A percentile compares a stretch with the other conserved stretches of the same genome.
Conservation (phyloP, 495 filamentous ascomycete species). For the Podospora pseudopauciseta region DNA sequence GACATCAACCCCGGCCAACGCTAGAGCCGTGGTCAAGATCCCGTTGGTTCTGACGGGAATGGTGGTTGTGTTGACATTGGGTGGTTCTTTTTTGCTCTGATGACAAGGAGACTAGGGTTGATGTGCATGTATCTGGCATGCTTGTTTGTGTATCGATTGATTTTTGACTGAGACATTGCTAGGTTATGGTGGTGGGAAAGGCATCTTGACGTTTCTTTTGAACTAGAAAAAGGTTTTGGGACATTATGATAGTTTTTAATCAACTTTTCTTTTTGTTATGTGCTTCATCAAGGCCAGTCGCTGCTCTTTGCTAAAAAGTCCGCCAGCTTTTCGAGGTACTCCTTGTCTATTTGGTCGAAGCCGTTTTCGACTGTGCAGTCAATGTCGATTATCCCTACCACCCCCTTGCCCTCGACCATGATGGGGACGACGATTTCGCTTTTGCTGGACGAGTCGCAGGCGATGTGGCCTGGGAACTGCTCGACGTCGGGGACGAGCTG, state of each 20-base stretch:
- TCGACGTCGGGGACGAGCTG: constrained; percentile 74
- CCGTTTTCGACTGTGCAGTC: constrained; percentile 69
- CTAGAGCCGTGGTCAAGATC: constrained; percentile 48
- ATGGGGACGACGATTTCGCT: constrained; percentile 94
- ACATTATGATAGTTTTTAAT: neutral
- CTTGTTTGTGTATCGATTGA: constrained; percentile 5
- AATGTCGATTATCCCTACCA: constrained; percentile 86
- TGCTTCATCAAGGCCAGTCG: constrained; percentile 59
- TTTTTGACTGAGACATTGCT: neutral
- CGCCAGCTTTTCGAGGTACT: constrained; percentile 67
- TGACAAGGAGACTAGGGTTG: constrained; percentile 30
- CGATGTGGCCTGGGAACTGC: constrained; percentile 82
- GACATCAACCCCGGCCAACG: constrained; percentile 34
- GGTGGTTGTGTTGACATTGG: constrained; percentile 45
- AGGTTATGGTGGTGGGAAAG: neutral
- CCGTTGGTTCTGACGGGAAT: constrained; percentile 54
- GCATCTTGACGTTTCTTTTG: constrained; percentile 9
- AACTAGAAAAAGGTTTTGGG: neutral
- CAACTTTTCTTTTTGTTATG: neutral
- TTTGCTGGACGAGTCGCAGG: constrained; percentile 75
- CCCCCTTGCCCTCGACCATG: constrained; percentile 40
- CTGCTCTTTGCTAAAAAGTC: constrained; percentile 60
- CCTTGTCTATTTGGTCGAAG: constrained; percentile 73
- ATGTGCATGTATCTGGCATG: constrained; percentile 6
- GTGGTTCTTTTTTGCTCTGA: constrained; percentile 56